Conservation (phyloP, 139 green algal genomes). For the Astrephomene gubernaculifera region DNA sequence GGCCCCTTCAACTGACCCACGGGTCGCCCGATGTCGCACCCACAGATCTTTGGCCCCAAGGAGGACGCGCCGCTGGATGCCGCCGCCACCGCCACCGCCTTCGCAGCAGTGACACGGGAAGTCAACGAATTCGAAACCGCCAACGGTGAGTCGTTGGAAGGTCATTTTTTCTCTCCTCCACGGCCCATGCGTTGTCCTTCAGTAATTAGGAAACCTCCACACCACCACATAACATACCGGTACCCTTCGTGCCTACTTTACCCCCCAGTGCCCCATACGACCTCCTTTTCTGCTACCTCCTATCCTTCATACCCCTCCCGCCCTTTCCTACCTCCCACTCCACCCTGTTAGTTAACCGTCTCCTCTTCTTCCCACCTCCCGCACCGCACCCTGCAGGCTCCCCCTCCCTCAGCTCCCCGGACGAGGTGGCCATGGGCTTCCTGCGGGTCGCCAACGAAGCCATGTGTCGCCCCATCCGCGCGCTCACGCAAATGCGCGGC, state of each 20-base stretch:
- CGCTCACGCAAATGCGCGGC: slow-evolving; percentile 92
- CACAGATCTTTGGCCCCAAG: slow-evolving; percentile 86
- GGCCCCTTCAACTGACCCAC: no score
- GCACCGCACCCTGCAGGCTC: slow-evolving; percentile 38
- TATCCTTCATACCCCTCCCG: neutral
- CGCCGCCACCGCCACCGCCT: slow-evolving; percentile 62
- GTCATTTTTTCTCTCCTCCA: no score
- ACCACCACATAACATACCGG: no score
- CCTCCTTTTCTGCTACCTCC: neutral
- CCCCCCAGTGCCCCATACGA: neutral
- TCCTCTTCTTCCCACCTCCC: slow-evolving; percentile 1
- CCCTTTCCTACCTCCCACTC: neutral
- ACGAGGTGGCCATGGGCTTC: slow-evolving; percentile 93
- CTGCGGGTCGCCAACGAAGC: slow-evolving; percentile 96
- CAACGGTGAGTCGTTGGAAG: slow-evolving; percentile 5
- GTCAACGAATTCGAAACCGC: slow-evolving; percentile 72
- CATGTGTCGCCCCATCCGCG: slow-evolving; percentile 89
- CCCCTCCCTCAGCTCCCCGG: slow-evolving; percentile 65
- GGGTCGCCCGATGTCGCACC: no score
- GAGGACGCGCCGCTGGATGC: slow-evolving; percentile 88
- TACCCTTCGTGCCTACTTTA: neutral
- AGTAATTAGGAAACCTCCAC: no score
- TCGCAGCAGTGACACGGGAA: slow-evolving; percentile 67
- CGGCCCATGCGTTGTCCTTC: no score
- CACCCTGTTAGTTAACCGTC: neutral